Conservation (phyloP, 1,284 basidiomycete species). For the Kalmanozyma brasiliensis region DNA sequence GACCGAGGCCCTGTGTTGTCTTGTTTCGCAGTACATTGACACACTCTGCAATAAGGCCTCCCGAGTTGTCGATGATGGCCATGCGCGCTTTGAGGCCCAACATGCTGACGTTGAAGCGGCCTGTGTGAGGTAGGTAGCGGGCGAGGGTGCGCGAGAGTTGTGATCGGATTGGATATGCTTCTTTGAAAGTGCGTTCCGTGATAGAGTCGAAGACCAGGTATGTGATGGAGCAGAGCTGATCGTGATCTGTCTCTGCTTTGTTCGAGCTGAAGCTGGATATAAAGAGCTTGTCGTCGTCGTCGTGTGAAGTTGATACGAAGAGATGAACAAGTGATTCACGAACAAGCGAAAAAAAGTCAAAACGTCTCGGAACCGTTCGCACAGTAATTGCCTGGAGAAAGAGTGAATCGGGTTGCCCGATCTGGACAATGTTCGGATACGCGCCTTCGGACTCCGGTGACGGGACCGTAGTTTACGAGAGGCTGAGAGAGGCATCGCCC, state of each 20-base stretch:
- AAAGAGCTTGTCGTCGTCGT: too few relatives aligned
- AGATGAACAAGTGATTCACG: neutral
- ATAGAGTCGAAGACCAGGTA: too few relatives aligned
- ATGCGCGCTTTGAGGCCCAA: constrained; percentile 67
- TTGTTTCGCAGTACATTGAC: constrained; percentile 97
- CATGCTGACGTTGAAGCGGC: constrained; percentile 36
- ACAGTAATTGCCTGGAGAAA: too few relatives aligned
- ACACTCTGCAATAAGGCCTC: constrained; percentile 92
- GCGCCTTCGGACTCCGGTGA: too few relatives aligned
- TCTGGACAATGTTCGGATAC: too few relatives aligned
- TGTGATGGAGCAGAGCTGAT: too few relatives aligned
- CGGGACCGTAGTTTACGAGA: too few relatives aligned
- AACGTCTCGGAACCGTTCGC: constrained; percentile 5
- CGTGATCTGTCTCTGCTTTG: too few relatives aligned
- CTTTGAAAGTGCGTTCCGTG: neutral
- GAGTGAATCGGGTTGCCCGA: too few relatives aligned
- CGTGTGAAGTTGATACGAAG: neutral
- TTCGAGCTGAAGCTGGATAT: too few relatives aligned
- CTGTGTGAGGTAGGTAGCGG: neutral
- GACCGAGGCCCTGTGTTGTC: constrained; percentile 79
- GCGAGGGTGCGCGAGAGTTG: neutral
- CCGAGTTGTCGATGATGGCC: constrained; percentile 96
- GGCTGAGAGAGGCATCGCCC: too few relatives aligned
- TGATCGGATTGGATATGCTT: constrained; percentile 4
- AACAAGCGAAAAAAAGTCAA: constrained; percentile 8